Evolutionary conservation across 2,329 filamentous ascomycete genomes (phyloP).

Genomic region (Fusarium sp.): DNA sequence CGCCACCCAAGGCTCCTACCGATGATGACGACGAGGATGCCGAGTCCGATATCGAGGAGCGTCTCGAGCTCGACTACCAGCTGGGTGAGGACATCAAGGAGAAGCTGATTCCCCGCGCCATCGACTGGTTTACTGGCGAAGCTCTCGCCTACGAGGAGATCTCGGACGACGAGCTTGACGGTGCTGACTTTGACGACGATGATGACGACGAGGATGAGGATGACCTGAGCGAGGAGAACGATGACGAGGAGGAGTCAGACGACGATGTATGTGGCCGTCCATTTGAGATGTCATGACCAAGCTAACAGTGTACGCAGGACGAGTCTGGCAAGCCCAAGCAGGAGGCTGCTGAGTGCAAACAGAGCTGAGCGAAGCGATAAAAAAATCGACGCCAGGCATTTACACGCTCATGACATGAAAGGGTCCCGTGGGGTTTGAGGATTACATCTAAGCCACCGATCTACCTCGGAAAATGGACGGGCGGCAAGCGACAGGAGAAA

Average conservation of each 20-base stretch:
- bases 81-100: conserved; percentile 99
- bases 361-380: conserved; percentile 74
- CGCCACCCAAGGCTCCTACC: conserved; percentile 86
- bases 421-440: conserved; percentile 39
- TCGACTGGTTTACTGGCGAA: conserved; percentile 99
- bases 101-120: conserved; percentile 97
- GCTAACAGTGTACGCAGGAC: conserved; percentile 67
- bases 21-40: conserved; percentile 81
- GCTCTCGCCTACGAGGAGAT: conserved; percentile 96
- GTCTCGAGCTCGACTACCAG: conserved; percentile 97
- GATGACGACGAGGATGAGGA: conserved; percentile 95
- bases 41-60: conserved; percentile 93
- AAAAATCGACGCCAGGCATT: conserved; percentile 45
- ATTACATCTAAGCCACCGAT: conserved; percentile 42
- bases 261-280: conserved; percentile 72
- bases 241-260: conserved; percentile 84
- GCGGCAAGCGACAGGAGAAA: conserved; percentile 42
- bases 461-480: conserved; percentile 33
- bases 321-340: conserved; percentile 92
- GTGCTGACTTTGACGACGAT: conserved; percentile 87
- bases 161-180: conserved; percentile 83
- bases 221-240: conserved; percentile 84
- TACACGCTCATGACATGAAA: conserved; percentile 44
- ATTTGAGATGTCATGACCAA: neutral
- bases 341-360: conserved; percentile 95